Conservation (phyloP, 1,284 basidiomycete species). For the Puccinia horiana region DNA sequence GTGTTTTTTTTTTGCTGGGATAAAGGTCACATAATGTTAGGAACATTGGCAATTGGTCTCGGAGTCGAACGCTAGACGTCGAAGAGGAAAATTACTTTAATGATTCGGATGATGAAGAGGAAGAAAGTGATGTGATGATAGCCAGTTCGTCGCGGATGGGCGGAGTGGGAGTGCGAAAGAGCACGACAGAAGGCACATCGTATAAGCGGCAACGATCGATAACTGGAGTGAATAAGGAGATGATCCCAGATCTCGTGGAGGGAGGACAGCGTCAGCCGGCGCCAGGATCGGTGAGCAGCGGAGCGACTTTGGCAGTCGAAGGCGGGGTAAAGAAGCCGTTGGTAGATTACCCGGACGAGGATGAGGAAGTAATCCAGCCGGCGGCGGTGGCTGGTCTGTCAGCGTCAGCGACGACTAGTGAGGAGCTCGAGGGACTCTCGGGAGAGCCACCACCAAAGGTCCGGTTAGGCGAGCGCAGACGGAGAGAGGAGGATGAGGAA, state of each 20-base stretch:
- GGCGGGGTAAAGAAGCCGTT: neutral
- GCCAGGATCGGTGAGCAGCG: neutral
- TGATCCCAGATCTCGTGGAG: neutral
- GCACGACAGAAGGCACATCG: neutral
- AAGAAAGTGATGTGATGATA: constrained; percentile 19
- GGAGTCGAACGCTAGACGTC: constrained; percentile 32
- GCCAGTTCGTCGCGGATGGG: neutral
- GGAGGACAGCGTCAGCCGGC: neutral
- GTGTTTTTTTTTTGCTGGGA: constrained; percentile 17
- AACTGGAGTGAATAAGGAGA: neutral
- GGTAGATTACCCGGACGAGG: constrained; percentile 42
- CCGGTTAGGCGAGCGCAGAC: constrained; percentile 22
- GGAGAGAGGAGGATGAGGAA: constrained; percentile 44
- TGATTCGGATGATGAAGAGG: constrained; percentile 45
- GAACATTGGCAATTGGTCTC: constrained; percentile 47
- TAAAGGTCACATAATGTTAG: constrained; percentile 35
- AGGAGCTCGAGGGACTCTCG: neutral
- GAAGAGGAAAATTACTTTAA: constrained; percentile 50
- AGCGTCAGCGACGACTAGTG: neutral
- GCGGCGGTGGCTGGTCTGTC: neutral
- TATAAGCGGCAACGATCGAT: constrained; percentile 13
- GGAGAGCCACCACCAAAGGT: constrained; percentile 35
- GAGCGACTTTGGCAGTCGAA: neutral
- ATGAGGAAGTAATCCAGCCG: neutral
- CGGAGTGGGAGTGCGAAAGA: neutral